Evolutionary conservation across 495 filamentous ascomycete genomes (phyloP).

Genomic region (Daldinia loculata): DNA sequence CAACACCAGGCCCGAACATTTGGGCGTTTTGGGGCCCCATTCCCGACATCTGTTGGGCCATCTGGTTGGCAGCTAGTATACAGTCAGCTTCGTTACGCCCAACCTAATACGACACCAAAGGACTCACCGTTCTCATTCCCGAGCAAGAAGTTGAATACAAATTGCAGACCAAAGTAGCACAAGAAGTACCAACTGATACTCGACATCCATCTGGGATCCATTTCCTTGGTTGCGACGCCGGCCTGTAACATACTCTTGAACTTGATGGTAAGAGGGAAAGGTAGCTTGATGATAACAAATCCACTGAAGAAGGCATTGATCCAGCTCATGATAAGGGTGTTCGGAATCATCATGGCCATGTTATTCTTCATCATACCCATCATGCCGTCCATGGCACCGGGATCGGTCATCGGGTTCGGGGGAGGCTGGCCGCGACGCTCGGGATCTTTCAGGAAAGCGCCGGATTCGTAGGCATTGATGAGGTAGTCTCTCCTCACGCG

Average conservation of each 20-base stretch:
- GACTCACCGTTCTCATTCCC: conserved; percentile 91
- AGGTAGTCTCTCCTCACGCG: conserved; percentile 79
- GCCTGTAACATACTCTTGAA: conserved; percentile 99
- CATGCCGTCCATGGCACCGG: conserved; percentile 98
- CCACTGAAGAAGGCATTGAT: conserved; percentile 99
- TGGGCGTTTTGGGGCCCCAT: conserved; percentile 73
- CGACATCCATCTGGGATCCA: conserved; percentile 98
- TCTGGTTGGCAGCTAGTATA: conserved; percentile 85
- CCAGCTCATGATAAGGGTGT: conserved; percentile 99
- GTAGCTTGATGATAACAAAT: conserved; percentile 98
- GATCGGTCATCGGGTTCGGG: conserved; percentile 95
- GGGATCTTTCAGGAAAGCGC: conserved; percentile 88
- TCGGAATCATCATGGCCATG: conserved; percentile 99
- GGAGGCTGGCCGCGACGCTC: conserved; percentile 84
- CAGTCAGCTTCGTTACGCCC: conserved; percentile 18
- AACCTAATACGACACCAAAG: not conserved
- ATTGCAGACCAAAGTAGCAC: conserved; percentile 93
- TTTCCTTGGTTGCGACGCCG: conserved; percentile 91
- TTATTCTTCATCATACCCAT: conserved; percentile 99
- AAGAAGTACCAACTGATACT: conserved; percentile 98
- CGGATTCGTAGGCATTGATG: conserved; percentile 79
- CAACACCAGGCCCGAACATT: conserved; percentile 92
- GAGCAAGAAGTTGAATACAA: conserved; percentile 96
- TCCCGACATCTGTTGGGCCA: conserved; percentile 90
- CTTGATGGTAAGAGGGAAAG: conserved; percentile 95